These are phyloP conservation scores for Diaporthe nobilis DNA, from an alignment of 2,329 filamentous ascomycete genomes.

Conservation along the genomic window DNA sequence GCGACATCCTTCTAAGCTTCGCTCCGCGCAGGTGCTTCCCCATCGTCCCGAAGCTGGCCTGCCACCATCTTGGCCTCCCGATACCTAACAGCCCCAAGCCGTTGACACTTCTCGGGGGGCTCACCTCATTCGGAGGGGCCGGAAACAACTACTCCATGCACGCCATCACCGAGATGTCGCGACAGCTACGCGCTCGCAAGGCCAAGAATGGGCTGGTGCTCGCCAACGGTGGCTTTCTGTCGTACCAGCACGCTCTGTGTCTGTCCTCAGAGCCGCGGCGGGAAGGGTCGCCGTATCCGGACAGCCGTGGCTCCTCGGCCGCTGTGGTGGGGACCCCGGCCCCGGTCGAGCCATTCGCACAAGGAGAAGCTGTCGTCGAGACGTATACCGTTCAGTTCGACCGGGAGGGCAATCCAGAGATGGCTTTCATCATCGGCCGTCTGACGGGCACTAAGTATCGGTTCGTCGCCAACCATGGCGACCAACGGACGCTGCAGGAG, in stretches of 20 bases:
- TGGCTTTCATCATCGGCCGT: constrained; percentile 39
- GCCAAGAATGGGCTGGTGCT: constrained; percentile 69
- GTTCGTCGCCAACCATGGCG: constrained; percentile 39
- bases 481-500: constrained; percentile 36
- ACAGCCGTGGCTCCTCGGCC: constrained; percentile 20
- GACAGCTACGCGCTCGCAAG: constrained; percentile 59
- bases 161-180: constrained; percentile 69
- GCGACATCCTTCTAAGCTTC: not conserved
- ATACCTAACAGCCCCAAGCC: constrained; percentile 61
- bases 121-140: constrained; percentile 79
- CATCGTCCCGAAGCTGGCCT: constrained; percentile 77
- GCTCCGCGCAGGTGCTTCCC: constrained; percentile 72
- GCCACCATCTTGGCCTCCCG: constrained; percentile 69
- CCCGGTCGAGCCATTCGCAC: constrained; percentile 19
- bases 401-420: constrained; percentile 37
- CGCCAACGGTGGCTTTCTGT: constrained; percentile 76
- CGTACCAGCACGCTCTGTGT: constrained; percentile 74
- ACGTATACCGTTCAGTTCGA: constrained; percentile 51
- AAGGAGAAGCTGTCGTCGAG: constrained; percentile 40
- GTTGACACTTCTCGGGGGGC: constrained; percentile 73
- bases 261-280: constrained; percentile 62
- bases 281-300: constrained; percentile 36
- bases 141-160: constrained; percentile 82
- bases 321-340: not conserved
- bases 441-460: constrained; percentile 13